Conservation (phyloP, 345 rosid genomes). For the Citrus unshiu region DNA sequence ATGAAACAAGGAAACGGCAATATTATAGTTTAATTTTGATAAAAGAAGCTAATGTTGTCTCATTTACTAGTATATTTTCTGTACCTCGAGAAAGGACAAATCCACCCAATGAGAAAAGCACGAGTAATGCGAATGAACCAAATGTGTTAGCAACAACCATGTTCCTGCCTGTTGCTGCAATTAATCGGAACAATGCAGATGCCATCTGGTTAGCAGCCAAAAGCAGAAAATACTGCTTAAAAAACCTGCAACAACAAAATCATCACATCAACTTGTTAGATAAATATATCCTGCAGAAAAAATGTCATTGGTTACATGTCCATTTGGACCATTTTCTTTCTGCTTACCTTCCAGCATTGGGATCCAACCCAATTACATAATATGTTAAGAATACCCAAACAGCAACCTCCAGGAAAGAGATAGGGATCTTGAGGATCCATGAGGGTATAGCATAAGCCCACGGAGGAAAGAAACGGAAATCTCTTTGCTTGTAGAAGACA, state of each 20-base stretch:
- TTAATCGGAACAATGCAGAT: conserved; percentile 43
- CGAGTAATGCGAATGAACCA: conserved; percentile 35
- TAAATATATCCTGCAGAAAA: not conserved
- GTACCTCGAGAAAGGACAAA: conserved; percentile 35
- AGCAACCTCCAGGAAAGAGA: conserved; percentile 34
- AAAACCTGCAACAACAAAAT: not conserved
- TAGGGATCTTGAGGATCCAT: conserved; percentile 47
- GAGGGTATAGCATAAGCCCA: conserved; percentile 45
- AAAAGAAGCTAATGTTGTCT: not conserved
- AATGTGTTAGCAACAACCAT: conserved; percentile 42
- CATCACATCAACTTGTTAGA: not conserved
- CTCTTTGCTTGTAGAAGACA: conserved; percentile 54
- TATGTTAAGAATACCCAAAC: conserved; percentile 38
- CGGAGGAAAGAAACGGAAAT: conserved; percentile 41
- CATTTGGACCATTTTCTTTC: not conserved
- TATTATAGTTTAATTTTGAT: not conserved
- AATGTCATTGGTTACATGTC: not conserved
- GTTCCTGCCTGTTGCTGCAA: conserved; percentile 47
- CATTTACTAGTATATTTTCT: not conserved
- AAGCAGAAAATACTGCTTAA: conserved; percentile 25
- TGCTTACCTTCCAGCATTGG: conserved; percentile 36
- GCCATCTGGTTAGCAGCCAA: conserved; percentile 42
- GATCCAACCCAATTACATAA: conserved; percentile 45
- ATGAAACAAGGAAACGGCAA: not conserved
- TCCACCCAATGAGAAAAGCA: conserved; percentile 42